phyloP scores from a whole-genome alignment of 1,139 yeast species.

The Geotrichum histeridarum region DNA sequence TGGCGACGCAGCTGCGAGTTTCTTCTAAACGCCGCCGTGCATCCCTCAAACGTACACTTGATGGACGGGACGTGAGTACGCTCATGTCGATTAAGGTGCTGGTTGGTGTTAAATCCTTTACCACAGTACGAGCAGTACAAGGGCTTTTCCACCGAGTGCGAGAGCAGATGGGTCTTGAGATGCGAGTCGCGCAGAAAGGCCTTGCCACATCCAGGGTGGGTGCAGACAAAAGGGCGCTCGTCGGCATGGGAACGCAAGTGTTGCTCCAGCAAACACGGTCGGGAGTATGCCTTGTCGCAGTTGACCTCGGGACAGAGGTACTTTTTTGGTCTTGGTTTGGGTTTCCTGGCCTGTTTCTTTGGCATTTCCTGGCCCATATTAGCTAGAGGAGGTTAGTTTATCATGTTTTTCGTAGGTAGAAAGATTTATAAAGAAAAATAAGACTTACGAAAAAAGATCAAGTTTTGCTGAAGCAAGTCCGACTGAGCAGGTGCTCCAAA shows the following conservation, averaged over 20 bases:
- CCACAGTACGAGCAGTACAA: slow-evolving; percentile 70
- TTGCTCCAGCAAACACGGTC: slow-evolving; percentile 79
- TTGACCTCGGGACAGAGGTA: slow-evolving; percentile 57
- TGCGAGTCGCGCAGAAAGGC: slow-evolving; percentile 75
- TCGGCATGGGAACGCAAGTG: slow-evolving; percentile 71
- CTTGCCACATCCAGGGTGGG: slow-evolving; percentile 50
- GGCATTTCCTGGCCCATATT: slow-evolving; percentile 7
- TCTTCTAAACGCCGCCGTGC: slow-evolving; percentile 64
- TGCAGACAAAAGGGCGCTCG: slow-evolving; percentile 70
- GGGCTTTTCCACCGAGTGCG: slow-evolving; percentile 60
- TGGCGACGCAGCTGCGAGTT: slow-evolving; percentile 79
- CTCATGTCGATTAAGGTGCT: slow-evolving; percentile 79
- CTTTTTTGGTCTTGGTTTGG: slow-evolving; percentile 47
- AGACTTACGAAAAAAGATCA: slow-evolving; percentile 12
- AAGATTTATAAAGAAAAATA: too few relatives aligned
- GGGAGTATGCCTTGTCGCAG: slow-evolving; percentile 70
- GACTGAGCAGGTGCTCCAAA: slow-evolving; percentile 2
- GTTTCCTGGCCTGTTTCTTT: slow-evolving; percentile 13
- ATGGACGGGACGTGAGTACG: slow-evolving; percentile 71
- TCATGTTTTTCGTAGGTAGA: too few relatives aligned
- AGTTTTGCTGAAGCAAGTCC: slow-evolving; percentile 5
- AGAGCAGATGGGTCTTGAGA: slow-evolving; percentile 63
- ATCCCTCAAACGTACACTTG: slow-evolving; percentile 54
- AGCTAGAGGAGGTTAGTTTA: slow-evolving; percentile 6
- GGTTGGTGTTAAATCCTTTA: slow-evolving; percentile 75